Percentiles rank a stretch among this genome's conserved stretches.
These are phyloP conservation scores for Spathaspora arborariae DNA, from an alignment of 805 yeast species.

Conservation along the genomic window DNA sequence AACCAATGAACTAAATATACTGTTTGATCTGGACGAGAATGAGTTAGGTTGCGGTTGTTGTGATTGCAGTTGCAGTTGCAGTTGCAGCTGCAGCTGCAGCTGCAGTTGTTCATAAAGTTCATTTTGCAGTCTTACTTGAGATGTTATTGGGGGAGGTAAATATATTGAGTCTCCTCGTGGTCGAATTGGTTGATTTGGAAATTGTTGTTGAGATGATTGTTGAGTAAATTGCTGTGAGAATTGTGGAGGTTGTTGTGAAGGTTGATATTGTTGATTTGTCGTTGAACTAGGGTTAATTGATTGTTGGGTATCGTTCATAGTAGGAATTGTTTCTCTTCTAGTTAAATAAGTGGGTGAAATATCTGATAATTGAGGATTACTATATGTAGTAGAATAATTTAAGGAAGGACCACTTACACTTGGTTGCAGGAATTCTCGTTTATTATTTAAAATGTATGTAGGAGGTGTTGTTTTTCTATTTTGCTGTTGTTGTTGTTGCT, in stretches of 20 bases:
- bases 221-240: constrained; percentile 5
- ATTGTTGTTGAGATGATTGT: constrained; percentile 6
- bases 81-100: background rate
- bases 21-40: constrained; percentile 23
- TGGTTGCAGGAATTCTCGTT: background rate
- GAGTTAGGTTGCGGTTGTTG: constrained; percentile 7
- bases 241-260: constrained; percentile 2
- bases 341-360: constrained; percentile 2
- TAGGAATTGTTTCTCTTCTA: constrained; percentile 3
- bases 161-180: constrained; percentile 37
- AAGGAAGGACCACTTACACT: constrained; percentile 2
- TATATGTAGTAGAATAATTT: constrained; percentile 3
- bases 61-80: constrained; percentile 1
- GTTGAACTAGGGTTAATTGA: constrained; percentile 5
- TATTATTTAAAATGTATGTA: background rate
- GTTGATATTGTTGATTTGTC: constrained; percentile 1
- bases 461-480: constrained; percentile 1
- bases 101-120: constrained; percentile 8
- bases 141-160: constrained; percentile 34
- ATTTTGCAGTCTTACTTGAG: constrained; percentile 11
- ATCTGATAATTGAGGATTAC: constrained; percentile 11
- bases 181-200: constrained; percentile 13
- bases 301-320: constrained; percentile 2
- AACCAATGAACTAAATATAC: constrained; percentile 36
- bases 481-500: too few relatives aligned